Evolutionary conservation across 1,284 basidiomycete species (phyloP), one percentile per base, ranked within the genome.

Genomic region (Leccinum angustisporum): DNA sequence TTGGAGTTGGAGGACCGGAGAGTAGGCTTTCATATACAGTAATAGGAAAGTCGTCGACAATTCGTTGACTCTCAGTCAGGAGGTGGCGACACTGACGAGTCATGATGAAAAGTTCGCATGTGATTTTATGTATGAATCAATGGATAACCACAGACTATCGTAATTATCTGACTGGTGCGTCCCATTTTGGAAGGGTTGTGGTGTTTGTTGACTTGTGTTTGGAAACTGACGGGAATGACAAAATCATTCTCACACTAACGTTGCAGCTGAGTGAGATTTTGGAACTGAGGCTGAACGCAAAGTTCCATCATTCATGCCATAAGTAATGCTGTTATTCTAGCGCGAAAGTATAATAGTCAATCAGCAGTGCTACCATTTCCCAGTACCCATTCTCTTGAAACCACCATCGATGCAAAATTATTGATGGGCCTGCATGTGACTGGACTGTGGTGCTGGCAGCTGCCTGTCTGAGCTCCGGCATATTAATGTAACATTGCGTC

Each of bases 131-230:
- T n/a, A n/a, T n/a, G n/a, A 58, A 56, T 36, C 13, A 36, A 36
- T 18, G 3, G 14, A 50, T 21, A 13, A 14, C 13, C n/a, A 25
- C 21, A 16, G 48, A 55, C 30, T n/a, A 25, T 8, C 33, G 34
- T 31, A 25, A n/a, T n/a, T 16, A 38, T 27, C 3, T 48, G 4
- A 66, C 68, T 2, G 27, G 46, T 50, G 55, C 30, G 48, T 56
- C 36, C 30, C 34, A 30, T 59, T 61, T 66, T 54, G 55, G 61
- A 55, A 18, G 25, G 11, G 14, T 43, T 43, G 9, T 18, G 40
- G 40, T 43, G 21, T 0, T 14, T 51, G 11, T 68, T 57, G 46
- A 61, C 36, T 34, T 34, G 1, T 67, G 1, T 68, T 60, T 66
- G 38, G 34, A 9, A 33, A 43, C 7, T 18, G 18, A 36, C 36